phyloP scores from a whole-genome alignment of 176 grass and related monocot species.

The Dactylis glomerata region DNA sequence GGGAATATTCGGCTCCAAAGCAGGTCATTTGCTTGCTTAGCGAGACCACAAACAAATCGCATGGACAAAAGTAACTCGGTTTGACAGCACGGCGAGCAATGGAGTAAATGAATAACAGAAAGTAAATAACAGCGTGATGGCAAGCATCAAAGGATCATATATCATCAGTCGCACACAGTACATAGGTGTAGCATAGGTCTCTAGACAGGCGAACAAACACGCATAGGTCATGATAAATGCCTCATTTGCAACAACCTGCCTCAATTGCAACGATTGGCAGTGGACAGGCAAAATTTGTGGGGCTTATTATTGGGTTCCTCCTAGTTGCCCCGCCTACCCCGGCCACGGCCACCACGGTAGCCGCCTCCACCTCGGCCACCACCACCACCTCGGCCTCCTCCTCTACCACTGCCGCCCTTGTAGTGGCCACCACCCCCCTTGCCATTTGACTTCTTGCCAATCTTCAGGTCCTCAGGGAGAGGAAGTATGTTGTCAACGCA shows the following conservation, averaged over 20 bases:
- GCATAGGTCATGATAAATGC: background rate
- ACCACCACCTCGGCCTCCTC: constrained; percentile 29
- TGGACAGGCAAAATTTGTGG: constrained; percentile 25
- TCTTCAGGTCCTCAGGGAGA: constrained; percentile 75
- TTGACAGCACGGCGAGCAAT: background rate
- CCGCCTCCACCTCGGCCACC: constrained; percentile 41
- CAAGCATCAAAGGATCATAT: constrained; percentile 2
- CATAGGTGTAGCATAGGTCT: background rate
- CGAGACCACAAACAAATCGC: background rate
- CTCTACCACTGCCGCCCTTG: constrained; percentile 32
- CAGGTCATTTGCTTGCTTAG: background rate
- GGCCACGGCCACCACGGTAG: constrained; percentile 35
- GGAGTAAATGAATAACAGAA: background rate
- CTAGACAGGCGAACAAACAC: background rate
- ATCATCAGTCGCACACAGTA: constrained; percentile 19
- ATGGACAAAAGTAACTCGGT: background rate
- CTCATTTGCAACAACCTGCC: background rate
- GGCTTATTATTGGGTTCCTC: background rate
- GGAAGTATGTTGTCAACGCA: constrained; percentile 84
- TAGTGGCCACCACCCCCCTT: constrained; percentile 32
- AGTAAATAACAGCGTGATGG: background rate
- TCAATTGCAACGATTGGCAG: background rate
- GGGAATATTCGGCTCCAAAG: background rate
- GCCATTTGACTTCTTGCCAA: constrained; percentile 26
- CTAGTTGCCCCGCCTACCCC: constrained; percentile 43